phyloP scores from a whole-genome alignment of 73 alveolate species.

The Paramecium sexaurelia region DNA sequence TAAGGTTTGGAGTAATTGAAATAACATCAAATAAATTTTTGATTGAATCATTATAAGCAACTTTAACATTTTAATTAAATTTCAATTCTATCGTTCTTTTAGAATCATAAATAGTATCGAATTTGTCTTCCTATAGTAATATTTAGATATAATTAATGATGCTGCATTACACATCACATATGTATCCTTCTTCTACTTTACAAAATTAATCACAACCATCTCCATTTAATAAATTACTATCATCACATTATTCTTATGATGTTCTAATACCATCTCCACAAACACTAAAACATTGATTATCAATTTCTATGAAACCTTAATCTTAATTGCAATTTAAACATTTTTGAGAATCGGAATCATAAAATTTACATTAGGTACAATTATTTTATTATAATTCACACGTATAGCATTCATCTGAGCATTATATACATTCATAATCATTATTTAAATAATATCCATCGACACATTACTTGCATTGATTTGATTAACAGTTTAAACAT shows the following conservation, averaged over 20 bases:
- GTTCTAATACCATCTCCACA: slow-evolving; percentile 49
- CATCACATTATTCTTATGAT: slow-evolving; percentile 15
- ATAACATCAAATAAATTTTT: not conserved
- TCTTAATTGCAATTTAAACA: not conserved
- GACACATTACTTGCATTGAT: not conserved
- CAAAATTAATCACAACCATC: slow-evolving; percentile 48
- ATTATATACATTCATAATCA: not conserved
- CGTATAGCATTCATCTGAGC: not conserved
- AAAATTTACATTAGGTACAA: not conserved
- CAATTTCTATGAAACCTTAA: not conserved
- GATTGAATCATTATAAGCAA: not conserved
- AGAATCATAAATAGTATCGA: not conserved
- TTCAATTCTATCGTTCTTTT: not conserved
- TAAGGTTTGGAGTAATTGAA: not conserved
- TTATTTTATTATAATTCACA: slow-evolving; percentile 8
- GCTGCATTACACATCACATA: not conserved
- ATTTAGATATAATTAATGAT: not conserved
- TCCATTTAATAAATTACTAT: not conserved
- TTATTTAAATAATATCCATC: slow-evolving; percentile 39
- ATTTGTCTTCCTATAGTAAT: not conserved
- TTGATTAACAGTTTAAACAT: not conserved
- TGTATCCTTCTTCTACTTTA: not conserved
- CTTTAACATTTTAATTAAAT: not conserved
- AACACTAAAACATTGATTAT: not conserved
- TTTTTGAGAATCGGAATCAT: not conserved